Conservation (phyloP, 768 basidiomycete genomes). For the Podaxis sp. region DNA sequence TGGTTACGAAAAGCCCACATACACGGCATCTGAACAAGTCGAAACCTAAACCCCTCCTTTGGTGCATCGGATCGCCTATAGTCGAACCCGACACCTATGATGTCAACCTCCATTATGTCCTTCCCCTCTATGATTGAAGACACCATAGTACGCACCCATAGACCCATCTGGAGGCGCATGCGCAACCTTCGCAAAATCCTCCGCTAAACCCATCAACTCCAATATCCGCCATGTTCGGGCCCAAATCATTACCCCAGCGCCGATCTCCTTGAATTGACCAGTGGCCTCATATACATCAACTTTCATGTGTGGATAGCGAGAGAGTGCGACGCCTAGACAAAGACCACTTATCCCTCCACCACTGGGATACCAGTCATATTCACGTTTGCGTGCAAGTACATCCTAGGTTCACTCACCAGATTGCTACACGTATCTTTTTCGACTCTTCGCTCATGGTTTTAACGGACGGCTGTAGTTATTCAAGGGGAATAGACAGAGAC, state of each 20-base stretch:
- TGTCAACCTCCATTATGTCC: background rate
- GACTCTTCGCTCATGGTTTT: background rate
- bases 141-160: slow-evolving; percentile 24
- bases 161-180: slow-evolving; percentile 33
- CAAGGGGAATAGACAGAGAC: background rate
- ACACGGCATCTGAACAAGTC: slow-evolving; percentile 40
- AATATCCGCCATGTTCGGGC: slow-evolving; percentile 45
- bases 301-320: slow-evolving; percentile 33
- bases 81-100: slow-evolving; percentile 43
- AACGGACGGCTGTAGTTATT: background rate
- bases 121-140: background rate
- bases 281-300: slow-evolving; percentile 50
- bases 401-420: slow-evolving; percentile 17
- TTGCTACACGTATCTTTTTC: slow-evolving; percentile 21
- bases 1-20: background rate
- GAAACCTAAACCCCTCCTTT: slow-evolving; percentile 19
- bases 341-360: slow-evolving; percentile 44
- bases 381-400: background rate
- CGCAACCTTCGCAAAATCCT: slow-evolving; percentile 31
- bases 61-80: slow-evolving; percentile 43
- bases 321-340: slow-evolving; percentile 38
- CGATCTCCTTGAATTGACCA: slow-evolving; percentile 46
- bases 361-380: slow-evolving; percentile 17
- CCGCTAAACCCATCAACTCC: slow-evolving; percentile 38
- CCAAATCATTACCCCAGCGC: slow-evolving; percentile 50